Evolutionary conservation across 305 asterid species (phyloP), one percentile per base, ranked within the genome.

Genomic region (Stenogyne calaminthoides): DNA sequence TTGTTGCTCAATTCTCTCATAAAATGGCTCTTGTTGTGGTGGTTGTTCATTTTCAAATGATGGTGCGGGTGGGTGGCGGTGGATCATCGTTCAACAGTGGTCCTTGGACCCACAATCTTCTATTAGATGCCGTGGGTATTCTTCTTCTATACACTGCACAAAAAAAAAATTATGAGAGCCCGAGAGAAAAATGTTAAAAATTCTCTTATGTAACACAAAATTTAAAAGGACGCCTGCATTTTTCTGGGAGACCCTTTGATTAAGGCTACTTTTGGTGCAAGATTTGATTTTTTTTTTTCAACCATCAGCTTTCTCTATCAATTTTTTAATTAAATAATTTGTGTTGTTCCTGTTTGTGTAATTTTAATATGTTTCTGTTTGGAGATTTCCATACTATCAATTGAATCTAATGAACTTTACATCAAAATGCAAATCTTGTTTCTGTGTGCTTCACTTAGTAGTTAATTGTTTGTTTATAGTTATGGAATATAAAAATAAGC

Each of bases 341-440:
- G 5, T 57, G 9, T 12, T 25, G 16, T 27, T 25, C 25, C 18
- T 1, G 22, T 55, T 55, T 8, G 61, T 55, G 22, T 19, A n/a
- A 8, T 19, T 6, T 22, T 57, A 22, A 12, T 57, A 3, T 25
- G 27, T 37, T n/a, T 67, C 6, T 29, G 61, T 29, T n/a, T 27
- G 46, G 16, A 22, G 15, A 22, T 49, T 67, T 46, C 14, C 9
- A 15, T 46, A n/a, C 60, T 65, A 2, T 22, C 12, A 42, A 15
- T 59, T 12, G 37, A 64, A n/a, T 22, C 37, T 32, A 15, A 16
- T 8, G 3, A n/a, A 1, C 18, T 37, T 62, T 62, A 0, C 34
- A 18, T 61, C 47, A 61, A 61, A 60, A 61, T 39, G 11, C 18
- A 64, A 19, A 64, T 64, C 37, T 64, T 64, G 55, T 40, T 51